Evolutionary conservation across 495 filamentous ascomycete species (phyloP).

Genomic region (Hypomontagnella monticulosa): DNA sequence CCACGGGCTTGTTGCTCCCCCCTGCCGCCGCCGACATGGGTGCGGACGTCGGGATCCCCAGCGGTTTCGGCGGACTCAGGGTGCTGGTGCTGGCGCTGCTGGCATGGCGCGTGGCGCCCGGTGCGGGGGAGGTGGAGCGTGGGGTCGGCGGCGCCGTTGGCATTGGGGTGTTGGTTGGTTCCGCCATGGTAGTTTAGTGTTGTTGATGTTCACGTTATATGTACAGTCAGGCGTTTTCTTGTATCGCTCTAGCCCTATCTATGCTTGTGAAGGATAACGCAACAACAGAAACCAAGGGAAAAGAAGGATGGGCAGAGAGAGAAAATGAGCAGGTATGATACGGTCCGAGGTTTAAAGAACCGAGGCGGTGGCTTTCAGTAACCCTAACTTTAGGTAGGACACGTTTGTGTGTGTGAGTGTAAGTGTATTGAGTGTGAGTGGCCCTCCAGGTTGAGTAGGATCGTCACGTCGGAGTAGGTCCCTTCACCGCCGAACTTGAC

Average conservation of each 20-base stretch:
- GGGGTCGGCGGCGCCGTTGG: conserved; percentile 59
- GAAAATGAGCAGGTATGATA: not conserved
- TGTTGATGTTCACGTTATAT: not conserved
- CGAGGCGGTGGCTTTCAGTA: conserved; percentile 20
- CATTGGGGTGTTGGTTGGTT: conserved; percentile 60
- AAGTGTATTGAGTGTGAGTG: conserved; percentile 10
- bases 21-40: conserved; percentile 31
- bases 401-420: conserved; percentile 18
- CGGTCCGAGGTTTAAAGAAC: conserved; percentile 3
- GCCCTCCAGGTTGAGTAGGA: conserved; percentile 40
- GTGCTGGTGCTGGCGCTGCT: conserved; percentile 21
- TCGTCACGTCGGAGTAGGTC: conserved; percentile 38
- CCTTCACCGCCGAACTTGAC: conserved; percentile 41
- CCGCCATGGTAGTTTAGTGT: conserved; percentile 49
- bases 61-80: conserved; percentile 32
- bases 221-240: conserved; percentile 7
- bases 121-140: conserved; percentile 55
- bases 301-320: not conserved
- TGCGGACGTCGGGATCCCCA: conserved; percentile 19
- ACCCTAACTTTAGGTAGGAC: conserved; percentile 27
- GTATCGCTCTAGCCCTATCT: not conserved
- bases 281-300: conserved; percentile 2
- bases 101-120: conserved; percentile 17
- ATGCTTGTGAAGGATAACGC: not conserved
- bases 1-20: conserved; percentile 50